phyloP scores from a whole-genome alignment of 441 rosid species.

The Gossypium trilobum region DNA sequence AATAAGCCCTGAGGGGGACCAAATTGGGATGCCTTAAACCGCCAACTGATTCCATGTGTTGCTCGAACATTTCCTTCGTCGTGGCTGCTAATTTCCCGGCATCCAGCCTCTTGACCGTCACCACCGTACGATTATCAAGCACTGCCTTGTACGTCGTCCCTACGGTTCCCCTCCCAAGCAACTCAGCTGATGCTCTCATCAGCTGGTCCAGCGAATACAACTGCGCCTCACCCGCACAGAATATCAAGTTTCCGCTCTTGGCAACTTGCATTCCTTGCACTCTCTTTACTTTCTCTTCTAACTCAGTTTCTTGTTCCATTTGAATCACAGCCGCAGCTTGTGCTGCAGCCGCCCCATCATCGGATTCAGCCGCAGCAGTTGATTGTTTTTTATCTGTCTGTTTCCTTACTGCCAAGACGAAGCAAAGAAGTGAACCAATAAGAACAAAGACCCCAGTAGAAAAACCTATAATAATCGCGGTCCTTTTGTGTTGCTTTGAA shows the following conservation, averaged over 20 bases:
- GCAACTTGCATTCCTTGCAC: conserved; percentile 43
- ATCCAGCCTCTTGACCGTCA: conserved; percentile 75
- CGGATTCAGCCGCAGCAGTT: conserved; percentile 19
- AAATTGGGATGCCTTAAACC: conserved; percentile 72
- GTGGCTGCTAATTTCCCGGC: conserved; percentile 50
- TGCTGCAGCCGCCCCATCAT: conserved; percentile 30
- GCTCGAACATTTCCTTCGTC: conserved; percentile 50
- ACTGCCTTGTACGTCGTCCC: conserved; percentile 87
- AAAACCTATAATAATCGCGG: conserved; percentile 49
- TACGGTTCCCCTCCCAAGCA: conserved; percentile 66
- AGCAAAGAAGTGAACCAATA: conserved; percentile 37
- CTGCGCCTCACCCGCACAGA: conserved; percentile 58
- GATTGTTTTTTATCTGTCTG: conserved; percentile 31
- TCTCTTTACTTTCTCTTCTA: conserved; percentile 57
- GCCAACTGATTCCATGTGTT: conserved; percentile 77
- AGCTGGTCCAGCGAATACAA: conserved; percentile 69
- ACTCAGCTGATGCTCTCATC: conserved; percentile 90
- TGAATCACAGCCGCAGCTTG: conserved; percentile 45
- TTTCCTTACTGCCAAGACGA: conserved; percentile 35
- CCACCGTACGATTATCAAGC: conserved; percentile 69
- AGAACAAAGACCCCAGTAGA: conserved; percentile 38
- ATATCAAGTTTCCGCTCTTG: conserved; percentile 58
- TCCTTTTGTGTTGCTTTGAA: conserved; percentile 31
- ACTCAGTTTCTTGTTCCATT: conserved; percentile 54
- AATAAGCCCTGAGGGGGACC: conserved; percentile 65